phyloP scores from a whole-genome alignment of 768 basidiomycete species.

The Tylopilus sp. region DNA sequence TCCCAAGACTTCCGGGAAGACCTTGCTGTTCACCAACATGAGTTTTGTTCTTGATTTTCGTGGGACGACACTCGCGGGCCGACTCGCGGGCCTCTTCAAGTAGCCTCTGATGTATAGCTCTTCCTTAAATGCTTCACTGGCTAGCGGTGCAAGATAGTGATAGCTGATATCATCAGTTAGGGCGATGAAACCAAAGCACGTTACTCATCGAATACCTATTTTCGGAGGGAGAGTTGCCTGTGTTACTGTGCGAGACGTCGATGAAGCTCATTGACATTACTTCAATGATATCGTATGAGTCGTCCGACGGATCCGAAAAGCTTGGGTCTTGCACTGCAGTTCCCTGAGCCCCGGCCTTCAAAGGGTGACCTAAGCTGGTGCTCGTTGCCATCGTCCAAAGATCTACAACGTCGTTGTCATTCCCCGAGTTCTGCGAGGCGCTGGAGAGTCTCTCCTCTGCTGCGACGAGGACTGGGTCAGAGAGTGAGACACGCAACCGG shows the following conservation, averaged over 20 bases:
- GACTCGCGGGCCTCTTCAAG: constrained; percentile 17
- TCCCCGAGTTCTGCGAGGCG: not conserved
- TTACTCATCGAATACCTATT: constrained; percentile 11
- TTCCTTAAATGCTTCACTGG: constrained; percentile 27
- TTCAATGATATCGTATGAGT: constrained; percentile 8
- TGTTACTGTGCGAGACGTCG: not conserved
- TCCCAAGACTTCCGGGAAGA: constrained; percentile 17
- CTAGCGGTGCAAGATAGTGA: constrained; percentile 21
- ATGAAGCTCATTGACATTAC: not conserved
- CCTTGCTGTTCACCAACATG: constrained; percentile 1
- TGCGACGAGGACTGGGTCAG: constrained; percentile 23
- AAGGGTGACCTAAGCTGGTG: not conserved
- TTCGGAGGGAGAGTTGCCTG: not conserved
- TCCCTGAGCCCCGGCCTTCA: not conserved
- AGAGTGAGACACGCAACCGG: constrained; percentile 19
- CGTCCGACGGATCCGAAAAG: not conserved
- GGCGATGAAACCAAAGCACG: not conserved
- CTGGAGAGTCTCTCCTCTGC: constrained; percentile 12
- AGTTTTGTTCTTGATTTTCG: constrained; percentile 1
- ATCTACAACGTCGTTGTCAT: not conserved
- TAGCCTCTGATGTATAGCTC: constrained; percentile 29
- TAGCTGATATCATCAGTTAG: constrained; percentile 10
- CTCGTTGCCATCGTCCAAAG: not conserved
- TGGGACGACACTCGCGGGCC: not conserved
- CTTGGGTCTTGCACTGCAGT: not conserved